Evolutionary conservation across 2,329 filamentous ascomycete species (phyloP).

Genomic region (Seiridium unicorne): DNA sequence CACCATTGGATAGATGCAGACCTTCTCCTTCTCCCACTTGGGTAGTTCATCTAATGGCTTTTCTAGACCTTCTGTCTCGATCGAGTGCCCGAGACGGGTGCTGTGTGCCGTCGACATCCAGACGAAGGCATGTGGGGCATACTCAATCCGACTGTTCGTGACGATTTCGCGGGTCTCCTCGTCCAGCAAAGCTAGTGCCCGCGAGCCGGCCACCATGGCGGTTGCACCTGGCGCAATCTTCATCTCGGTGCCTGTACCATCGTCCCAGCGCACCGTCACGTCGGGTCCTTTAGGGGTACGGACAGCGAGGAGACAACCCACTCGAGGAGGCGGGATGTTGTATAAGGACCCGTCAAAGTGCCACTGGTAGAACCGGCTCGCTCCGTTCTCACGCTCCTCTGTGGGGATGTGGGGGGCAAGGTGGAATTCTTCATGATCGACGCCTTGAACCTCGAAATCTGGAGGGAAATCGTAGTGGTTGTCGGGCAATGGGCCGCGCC

Average conservation of each 20-base stretch:
- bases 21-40: conserved; percentile 61
- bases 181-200: conserved; percentile 67
- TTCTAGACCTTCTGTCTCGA: conserved; percentile 66
- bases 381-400: conserved; percentile 29
- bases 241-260: conserved; percentile 64
- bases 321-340: conserved; percentile 70
- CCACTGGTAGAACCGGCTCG: conserved; percentile 69
- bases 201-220: conserved; percentile 69
- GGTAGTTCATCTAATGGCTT: conserved; percentile 60
- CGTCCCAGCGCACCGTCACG: conserved; percentile 72
- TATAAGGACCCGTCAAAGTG: conserved; percentile 80
- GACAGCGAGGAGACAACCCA: conserved; percentile 73
- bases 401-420: conserved; percentile 33
- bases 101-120: conserved; percentile 74
- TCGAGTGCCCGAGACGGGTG: conserved; percentile 65
- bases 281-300: conserved; percentile 63
- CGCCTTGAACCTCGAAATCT: conserved; percentile 35
- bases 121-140: conserved; percentile 77
- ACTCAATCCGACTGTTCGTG: conserved; percentile 66
- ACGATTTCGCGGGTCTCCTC: conserved; percentile 66
- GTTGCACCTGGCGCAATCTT: conserved; percentile 73
- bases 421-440: conserved; percentile 34
- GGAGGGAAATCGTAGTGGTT: conserved; percentile 47
- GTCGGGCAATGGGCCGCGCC: conserved; percentile 66
- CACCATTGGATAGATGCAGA: conserved; percentile 72